Conservation (phyloP, 169 alveolate species). For the Eimeria acervulina region DNA sequence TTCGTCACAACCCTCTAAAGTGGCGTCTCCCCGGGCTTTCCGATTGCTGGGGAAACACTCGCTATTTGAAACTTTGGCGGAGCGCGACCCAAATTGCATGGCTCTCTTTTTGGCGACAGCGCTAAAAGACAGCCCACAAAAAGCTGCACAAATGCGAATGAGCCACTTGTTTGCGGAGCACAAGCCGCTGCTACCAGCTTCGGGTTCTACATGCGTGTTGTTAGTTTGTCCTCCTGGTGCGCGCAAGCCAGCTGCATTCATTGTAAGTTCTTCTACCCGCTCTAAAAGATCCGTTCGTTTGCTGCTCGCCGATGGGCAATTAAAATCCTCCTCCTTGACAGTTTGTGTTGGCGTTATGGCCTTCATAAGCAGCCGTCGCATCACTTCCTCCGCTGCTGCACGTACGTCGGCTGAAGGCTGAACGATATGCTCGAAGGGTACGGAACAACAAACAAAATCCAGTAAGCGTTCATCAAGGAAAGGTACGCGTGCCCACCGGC, state of each 20-base stretch:
- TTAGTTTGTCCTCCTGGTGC: not conserved
- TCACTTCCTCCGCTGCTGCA: constrained; percentile 11
- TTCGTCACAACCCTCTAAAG: constrained; percentile 1
- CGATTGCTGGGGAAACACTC: constrained; percentile 64
- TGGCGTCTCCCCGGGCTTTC: constrained; percentile 63
- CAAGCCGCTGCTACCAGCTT: not conserved
- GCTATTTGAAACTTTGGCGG: constrained; percentile 82
- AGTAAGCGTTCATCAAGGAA: constrained; percentile 71
- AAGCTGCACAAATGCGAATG: constrained; percentile 64
- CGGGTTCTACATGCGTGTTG: not conserved
- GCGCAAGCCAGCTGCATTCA: not conserved
- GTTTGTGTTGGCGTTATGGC: not conserved
- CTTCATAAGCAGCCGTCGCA: constrained; percentile 29
- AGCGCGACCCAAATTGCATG: constrained; percentile 83
- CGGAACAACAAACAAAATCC: constrained; percentile 28
- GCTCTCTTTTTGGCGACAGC: constrained; percentile 80
- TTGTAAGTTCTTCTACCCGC: not conserved
- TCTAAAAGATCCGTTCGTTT: not conserved
- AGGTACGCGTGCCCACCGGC: constrained; percentile 76
- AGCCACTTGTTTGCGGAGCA: constrained; percentile 76
- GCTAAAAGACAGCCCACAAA: constrained; percentile 46
- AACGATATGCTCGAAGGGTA: constrained; percentile 48
- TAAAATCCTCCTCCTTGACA: not conserved
- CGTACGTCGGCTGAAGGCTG: constrained; percentile 7
- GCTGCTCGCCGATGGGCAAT: not conserved